Base-by-base conservation (phyloP, 257 asterid species). In the Lavandula angustifolia region DNA sequence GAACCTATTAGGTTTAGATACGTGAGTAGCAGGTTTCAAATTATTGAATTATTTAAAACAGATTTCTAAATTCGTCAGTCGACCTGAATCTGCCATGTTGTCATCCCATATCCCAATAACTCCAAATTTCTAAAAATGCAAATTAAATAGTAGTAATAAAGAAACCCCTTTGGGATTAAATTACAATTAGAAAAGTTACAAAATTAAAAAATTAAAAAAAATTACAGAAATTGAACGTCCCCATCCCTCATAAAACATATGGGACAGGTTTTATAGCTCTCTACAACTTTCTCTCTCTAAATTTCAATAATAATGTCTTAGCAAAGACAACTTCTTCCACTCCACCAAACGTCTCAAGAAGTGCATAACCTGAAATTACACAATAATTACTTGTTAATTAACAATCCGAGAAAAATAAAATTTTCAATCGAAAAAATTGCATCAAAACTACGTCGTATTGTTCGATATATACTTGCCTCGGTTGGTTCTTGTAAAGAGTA, bases 401-500 rank as follows among this genome's bases (percentile, higher is more conserved):
- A 22, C 18, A 49, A 49, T 12, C 1, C 1, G n/a, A 8, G 0
- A 4, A 9, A 31, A 22, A 4, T 10, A 2, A 4, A n/a, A 33
- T 8, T 2, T 22, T 22, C 1, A 22, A 22, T 22, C 27, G 1
- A 0, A 22, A 22, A 22, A 22, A 0, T 22, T 2, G 27, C 2
- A 22, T 22, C 27, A 22, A 22, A 22, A 22, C 27, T 1, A 22
- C 27, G 27, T 22, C 27, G 3, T 1, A 40, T 8, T 40, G n/a
- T n/a, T n/a, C n/a, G n/a, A 40, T 40, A 37, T n/a, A 16, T 64
- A 70, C 79, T 75, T 79, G 68, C 96, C 91, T 89, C 88, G n/a
- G 72, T 73, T 43, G 95, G 95, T 52, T 87, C 92, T 81, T 84
- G 85, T 77, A 90, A 80, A 13, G 89, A 72, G 73, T 81, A 85